Percentiles rank a stretch among this genome's conserved stretches.
Evolutionary conservation across 306 rosid species (phyloP).

Genomic region (Morella rubra): DNA sequence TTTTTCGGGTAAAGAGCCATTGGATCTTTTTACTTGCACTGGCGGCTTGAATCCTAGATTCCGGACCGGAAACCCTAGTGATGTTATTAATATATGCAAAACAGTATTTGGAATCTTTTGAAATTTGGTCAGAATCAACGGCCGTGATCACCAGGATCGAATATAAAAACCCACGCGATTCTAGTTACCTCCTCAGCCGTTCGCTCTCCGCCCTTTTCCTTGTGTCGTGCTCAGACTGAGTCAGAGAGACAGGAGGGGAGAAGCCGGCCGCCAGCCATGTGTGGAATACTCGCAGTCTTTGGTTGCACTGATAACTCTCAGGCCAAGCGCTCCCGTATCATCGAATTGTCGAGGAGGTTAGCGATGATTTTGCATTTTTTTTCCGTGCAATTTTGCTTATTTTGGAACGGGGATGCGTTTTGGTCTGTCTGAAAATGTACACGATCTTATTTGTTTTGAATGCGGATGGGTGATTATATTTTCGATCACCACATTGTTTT

Average conservation of each 20-base stretch:
- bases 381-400: background rate
- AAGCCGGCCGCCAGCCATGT: conserved; percentile 62
- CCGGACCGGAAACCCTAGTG: conserved; percentile 23
- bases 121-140: conserved; percentile 30
- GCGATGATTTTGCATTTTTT: background rate
- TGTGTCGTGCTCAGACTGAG: background rate
- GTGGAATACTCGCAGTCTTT: conserved; percentile 91
- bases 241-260: conserved; percentile 4
- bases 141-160: conserved; percentile 19
- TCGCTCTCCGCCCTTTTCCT: conserved; percentile 4
- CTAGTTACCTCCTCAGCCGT: conserved; percentile 20
- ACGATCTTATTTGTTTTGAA: background rate
- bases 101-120: conserved; percentile 30
- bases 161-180: conserved; percentile 1
- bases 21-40: background rate
- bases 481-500: background rate
- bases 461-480: background rate
- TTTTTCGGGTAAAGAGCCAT: too few relatives aligned
- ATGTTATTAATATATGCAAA: background rate
- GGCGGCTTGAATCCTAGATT: conserved; percentile 14
- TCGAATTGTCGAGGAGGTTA: conserved; percentile 86
- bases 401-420: background rate
- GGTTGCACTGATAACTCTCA: conserved; percentile 80
- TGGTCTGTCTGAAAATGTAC: background rate
- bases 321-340: conserved; percentile 80